These are phyloP conservation scores for Citrullus mucosospermus DNA, from an alignment of 306 rosid genomes.

Conservation along the genomic window DNA sequence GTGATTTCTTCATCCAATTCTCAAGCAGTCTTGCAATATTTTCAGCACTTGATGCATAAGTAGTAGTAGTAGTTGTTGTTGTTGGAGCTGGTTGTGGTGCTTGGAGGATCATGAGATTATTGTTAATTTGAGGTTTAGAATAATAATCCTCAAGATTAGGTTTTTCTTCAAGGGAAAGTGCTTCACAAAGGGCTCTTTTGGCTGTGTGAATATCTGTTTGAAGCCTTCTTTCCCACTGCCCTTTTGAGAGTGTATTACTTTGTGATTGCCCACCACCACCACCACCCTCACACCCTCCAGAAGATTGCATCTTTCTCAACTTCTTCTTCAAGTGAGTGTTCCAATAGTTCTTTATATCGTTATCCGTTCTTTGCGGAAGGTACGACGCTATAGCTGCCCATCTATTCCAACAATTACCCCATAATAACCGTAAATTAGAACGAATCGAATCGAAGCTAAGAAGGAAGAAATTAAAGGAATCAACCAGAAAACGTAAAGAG, in stretches of 20 bases:
- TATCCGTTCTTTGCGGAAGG: constrained; percentile 56
- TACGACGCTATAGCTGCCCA: constrained; percentile 78
- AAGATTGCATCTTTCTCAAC: constrained; percentile 16
- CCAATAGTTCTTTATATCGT: constrained; percentile 58
- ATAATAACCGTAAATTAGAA: neutral
- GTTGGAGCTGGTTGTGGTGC: neutral
- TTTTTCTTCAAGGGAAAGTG: constrained; percentile 51
- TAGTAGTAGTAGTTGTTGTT: constrained; percentile 7
- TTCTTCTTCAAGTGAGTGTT: constrained; percentile 58
- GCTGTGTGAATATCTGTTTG: constrained; percentile 88
- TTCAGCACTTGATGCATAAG: constrained; percentile 66
- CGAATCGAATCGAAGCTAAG: too few relatives aligned
- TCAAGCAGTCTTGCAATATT: constrained; percentile 63
- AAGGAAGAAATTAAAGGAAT: too few relatives aligned
- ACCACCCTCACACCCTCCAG: neutral
- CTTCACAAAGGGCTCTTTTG: constrained; percentile 71
- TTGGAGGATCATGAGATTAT: neutral
- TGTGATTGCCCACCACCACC: neutral
- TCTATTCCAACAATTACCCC: constrained; percentile 10
- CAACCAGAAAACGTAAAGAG: too few relatives aligned
- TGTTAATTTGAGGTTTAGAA: constrained; percentile 15
- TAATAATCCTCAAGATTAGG: too few relatives aligned
- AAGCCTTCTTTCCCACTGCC: constrained; percentile 93
- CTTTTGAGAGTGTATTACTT: constrained; percentile 26
- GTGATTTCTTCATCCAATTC: constrained; percentile 57